phyloP scores from a whole-genome alignment of 306 rosid genomes.

The Trifolium fragiferum region DNA sequence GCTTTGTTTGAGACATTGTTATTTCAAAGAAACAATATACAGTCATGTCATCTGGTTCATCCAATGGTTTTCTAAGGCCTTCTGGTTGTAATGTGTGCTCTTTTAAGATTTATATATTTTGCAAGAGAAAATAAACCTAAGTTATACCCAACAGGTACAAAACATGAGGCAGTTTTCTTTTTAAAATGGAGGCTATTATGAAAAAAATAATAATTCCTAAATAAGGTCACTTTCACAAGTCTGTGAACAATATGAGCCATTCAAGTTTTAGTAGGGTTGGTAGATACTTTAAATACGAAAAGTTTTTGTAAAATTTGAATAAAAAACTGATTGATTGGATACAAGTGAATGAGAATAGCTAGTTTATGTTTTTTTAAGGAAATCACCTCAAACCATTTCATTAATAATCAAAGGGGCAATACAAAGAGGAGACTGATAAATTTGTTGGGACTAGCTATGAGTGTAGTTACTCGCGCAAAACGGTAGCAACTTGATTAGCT shows the following conservation, averaged over 20 bases:
- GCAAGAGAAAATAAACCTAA: not conserved
- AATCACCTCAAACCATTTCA: too few relatives aligned
- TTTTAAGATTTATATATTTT: not conserved
- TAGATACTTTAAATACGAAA: too few relatives aligned
- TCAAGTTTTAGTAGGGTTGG: not conserved
- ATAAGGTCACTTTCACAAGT: not conserved
- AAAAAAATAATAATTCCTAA: not conserved
- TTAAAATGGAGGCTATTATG: not conserved
- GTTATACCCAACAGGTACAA: not conserved
- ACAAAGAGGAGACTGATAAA: too few relatives aligned
- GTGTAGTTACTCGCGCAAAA: too few relatives aligned
- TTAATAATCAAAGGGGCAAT: too few relatives aligned
- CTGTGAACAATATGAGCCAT: not conserved
- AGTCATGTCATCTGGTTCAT: slow-evolving; percentile 9
- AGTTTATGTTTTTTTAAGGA: not conserved
- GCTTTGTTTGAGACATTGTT: slow-evolving; percentile 25
- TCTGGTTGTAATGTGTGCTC: not conserved
- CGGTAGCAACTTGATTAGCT: too few relatives aligned
- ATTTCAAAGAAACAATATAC: slow-evolving; percentile 25
- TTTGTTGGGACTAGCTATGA: too few relatives aligned
- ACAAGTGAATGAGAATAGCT: not conserved
- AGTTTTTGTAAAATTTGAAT: not conserved
- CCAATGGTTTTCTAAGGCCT: not conserved
- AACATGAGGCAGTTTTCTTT: not conserved
- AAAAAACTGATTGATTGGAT: not conserved